Evolutionary conservation across 2,329 filamentous ascomycete species (phyloP), one percentile per base, ranked within the genome.

Genomic region (Pseudogymnoascus sp.): DNA sequence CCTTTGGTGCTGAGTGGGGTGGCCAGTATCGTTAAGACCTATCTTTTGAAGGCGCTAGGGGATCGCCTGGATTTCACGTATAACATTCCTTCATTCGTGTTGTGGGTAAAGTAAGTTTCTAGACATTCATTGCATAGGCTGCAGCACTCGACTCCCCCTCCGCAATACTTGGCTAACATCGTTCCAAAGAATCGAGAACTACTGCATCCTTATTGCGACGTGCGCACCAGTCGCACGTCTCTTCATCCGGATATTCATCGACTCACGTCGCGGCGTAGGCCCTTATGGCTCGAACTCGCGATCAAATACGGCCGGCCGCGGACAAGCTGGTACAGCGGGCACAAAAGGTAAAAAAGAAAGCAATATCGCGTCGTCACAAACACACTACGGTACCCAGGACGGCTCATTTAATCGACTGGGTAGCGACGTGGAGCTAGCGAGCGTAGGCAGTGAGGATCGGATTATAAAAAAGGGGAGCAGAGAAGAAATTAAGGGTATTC

Each of bases 101-200:
- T 76, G 4, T 76, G 74, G 75, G 73, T 75, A 19, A 76, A 76
- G 74, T 76, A 69, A 65, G 71, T 67, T n/a, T 61, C n/a, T 37
- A 16, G 5, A 7, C 14, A 13, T 14, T 7, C 2, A 19, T 8
- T 31, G n/a, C 31, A 23, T 6, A 51, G n/a, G 23, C 23, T 31
- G 16, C 48, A 54, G 48, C 14, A 5, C 8, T n/a, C 7, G 3
- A 11, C 21, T 25, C 43, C 21, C n/a, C 3, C 6, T 16, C 45
- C 7, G 7, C 14, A 31, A 6, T 14, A 2, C 14, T 14, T 54
- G 6, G 21, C 21, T 36, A 34, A 63, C 67, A 57, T 67, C 62
- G 28, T 2, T 1, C 6, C 1, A 14, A 62, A 76, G 73, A 41
- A 75, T 76, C 19, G 75, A 76, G 64, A 76, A 76, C 60, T 75